Conservation (phyloP, 2,329 filamentous ascomycete genomes). For the Fusarium xyrophilum region DNA sequence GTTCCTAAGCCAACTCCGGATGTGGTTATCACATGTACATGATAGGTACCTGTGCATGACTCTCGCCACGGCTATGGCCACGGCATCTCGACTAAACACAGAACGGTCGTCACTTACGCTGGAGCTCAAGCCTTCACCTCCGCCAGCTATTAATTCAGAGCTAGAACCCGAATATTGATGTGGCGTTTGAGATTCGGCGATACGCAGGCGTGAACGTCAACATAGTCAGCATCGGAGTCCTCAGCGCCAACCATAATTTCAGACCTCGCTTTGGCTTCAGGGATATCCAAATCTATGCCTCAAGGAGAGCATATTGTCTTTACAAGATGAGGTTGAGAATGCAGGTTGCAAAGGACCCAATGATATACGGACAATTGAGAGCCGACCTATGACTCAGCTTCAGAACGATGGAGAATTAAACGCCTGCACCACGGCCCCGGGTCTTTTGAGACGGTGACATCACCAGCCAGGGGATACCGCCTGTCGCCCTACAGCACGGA, state of each 20-base stretch:
- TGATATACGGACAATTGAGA: neutral
- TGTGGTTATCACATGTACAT: slow-evolving; percentile 41
- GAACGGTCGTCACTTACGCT: slow-evolving; percentile 20
- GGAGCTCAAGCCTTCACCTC: slow-evolving; percentile 29
- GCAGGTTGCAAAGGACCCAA: slow-evolving; percentile 1
- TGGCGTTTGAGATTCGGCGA: slow-evolving; percentile 36
- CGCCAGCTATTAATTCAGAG: slow-evolving; percentile 22
- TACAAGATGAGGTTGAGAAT: neutral
- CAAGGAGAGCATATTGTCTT: neutral
- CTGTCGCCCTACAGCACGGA: slow-evolving; percentile 27
- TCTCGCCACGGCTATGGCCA: slow-evolving; percentile 37
- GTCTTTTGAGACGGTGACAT: slow-evolving; percentile 40
- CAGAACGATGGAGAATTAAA: slow-evolving; percentile 9
- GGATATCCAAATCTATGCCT: slow-evolving; percentile 1
- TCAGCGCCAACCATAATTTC: slow-evolving; percentile 20
- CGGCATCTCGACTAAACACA: slow-evolving; percentile 29
- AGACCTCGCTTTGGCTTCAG: slow-evolving; percentile 16
- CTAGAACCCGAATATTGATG: slow-evolving; percentile 30
- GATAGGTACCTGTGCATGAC: slow-evolving; percentile 36
- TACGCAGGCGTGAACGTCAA: slow-evolving; percentile 28
- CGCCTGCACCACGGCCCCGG: slow-evolving; percentile 34
- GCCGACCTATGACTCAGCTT: neutral
- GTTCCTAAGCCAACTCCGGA: slow-evolving; percentile 43
- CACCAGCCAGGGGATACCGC: slow-evolving; percentile 29
- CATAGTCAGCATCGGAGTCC: slow-evolving; percentile 26